Conservation (phyloP, 169 alveolate species). For the Plasmodium gonderi region DNA sequence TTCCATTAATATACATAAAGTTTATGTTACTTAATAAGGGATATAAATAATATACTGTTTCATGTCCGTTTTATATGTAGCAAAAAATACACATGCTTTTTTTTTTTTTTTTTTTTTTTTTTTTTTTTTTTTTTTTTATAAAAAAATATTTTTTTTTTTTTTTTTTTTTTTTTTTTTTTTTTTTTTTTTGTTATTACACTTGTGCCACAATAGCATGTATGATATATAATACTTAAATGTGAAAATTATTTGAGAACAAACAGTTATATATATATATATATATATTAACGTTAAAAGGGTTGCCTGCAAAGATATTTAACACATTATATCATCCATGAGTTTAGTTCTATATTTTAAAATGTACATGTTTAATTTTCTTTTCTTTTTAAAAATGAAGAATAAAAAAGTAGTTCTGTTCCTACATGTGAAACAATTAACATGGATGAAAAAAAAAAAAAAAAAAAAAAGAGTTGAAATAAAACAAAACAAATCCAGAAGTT, state of each 20-base stretch:
- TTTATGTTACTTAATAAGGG: not conserved
- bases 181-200: not conserved
- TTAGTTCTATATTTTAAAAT: not conserved
- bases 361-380: not conserved
- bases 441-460: not conserved
- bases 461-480: not conserved
- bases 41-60: not conserved
- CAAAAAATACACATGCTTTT: not conserved
- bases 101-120: no score
- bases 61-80: not conserved
- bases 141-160: no score
- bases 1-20: not conserved
- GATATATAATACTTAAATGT: not conserved
- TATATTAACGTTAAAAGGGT: not conserved
- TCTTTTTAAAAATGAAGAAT: not conserved
- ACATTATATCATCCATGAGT: not conserved
- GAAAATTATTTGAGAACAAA: not conserved
- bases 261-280: not conserved
- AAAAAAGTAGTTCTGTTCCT: not conserved
- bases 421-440: not conserved
- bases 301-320: not conserved
- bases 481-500: not conserved
- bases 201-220: not conserved
- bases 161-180: no score
- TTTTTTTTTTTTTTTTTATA: no score